phyloP scores from a whole-genome alignment of 179 eudicot species.

The Spergularia azorica region DNA sequence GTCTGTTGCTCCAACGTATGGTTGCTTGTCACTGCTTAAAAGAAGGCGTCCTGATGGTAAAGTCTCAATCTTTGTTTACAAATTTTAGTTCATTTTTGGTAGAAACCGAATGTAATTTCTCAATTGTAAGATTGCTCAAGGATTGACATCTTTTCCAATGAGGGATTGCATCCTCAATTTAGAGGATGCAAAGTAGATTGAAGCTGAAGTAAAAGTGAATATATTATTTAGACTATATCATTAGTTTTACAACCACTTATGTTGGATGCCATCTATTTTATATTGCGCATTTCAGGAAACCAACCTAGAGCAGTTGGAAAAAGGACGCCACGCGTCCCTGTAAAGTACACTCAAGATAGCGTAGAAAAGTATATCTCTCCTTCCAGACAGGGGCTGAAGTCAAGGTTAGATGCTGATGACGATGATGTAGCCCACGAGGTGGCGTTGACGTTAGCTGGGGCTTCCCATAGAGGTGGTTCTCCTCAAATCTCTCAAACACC shows the following conservation, averaged over 20 bases:
- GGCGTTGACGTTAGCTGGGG: slow-evolving; percentile 89
- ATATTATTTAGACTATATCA: background rate
- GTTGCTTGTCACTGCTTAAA: slow-evolving; percentile 73
- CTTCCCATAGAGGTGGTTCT: slow-evolving; percentile 97
- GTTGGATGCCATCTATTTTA: slow-evolving; percentile 19
- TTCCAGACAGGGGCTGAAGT: slow-evolving; percentile 58
- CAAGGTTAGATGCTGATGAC: slow-evolving; percentile 59
- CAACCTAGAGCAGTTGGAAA: slow-evolving; percentile 94
- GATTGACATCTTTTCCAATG: slow-evolving; percentile 1
- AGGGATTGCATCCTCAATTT: background rate
- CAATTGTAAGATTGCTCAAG: background rate
- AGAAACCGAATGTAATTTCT: background rate
- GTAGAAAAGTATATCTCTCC: slow-evolving; percentile 64
- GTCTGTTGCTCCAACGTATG: slow-evolving; percentile 58
- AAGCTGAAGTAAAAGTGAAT: slow-evolving; percentile 3
- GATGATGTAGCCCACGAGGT: slow-evolving; percentile 87
- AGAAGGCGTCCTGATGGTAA: slow-evolving; percentile 80
- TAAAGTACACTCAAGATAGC: slow-evolving; percentile 65
- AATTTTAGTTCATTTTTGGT: too few species aligned
- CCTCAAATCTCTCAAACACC: slow-evolving; percentile 88
- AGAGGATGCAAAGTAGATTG: slow-evolving; percentile 4
- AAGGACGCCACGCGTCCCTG: slow-evolving; percentile 96
- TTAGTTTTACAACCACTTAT: slow-evolving; percentile 6
- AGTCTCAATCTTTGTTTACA: background rate
- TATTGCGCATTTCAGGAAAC: slow-evolving; percentile 46